Evolutionary conservation across 129 eudicot species (phyloP).

Genomic region (carrot (Daucus carota)): DNA sequence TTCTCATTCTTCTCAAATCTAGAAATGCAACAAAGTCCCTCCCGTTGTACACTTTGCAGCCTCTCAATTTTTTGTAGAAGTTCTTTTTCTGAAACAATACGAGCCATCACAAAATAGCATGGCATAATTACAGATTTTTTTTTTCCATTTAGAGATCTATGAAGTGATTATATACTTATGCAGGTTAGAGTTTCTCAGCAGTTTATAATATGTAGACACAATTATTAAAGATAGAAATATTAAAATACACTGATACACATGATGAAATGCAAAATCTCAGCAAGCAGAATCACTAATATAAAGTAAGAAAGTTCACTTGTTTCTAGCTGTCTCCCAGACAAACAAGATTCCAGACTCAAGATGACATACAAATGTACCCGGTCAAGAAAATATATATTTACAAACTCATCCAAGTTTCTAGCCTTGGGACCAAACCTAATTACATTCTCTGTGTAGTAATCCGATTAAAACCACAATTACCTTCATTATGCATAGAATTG

Average conservation of each 20-base stretch:
- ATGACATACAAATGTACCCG: not conserved
- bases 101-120: slow-evolving; percentile 3
- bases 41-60: slow-evolving; percentile 29
- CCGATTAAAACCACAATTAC: no score
- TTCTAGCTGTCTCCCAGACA: not conserved
- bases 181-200: no score
- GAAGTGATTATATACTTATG: not conserved
- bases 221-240: not conserved
- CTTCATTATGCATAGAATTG: no score
- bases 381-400: not conserved
- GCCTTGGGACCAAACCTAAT: no score
- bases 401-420: not conserved
- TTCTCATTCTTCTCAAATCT: slow-evolving; percentile 18
- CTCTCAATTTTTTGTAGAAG: slow-evolving; percentile 59
- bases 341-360: not conserved
- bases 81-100: slow-evolving; percentile 42
- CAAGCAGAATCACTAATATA: not conserved
- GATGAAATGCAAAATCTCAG: not conserved
- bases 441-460: no score
- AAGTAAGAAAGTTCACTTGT: not conserved
- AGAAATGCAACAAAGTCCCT: slow-evolving; percentile 22
- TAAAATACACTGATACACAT: not conserved
- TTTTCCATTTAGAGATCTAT: not conserved
- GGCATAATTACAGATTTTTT: not conserved
- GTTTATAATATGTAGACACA: not conserved